phyloP scores from a whole-genome alignment of 805 yeast genomes.

The Kodamaea jinghongensis region DNA sequence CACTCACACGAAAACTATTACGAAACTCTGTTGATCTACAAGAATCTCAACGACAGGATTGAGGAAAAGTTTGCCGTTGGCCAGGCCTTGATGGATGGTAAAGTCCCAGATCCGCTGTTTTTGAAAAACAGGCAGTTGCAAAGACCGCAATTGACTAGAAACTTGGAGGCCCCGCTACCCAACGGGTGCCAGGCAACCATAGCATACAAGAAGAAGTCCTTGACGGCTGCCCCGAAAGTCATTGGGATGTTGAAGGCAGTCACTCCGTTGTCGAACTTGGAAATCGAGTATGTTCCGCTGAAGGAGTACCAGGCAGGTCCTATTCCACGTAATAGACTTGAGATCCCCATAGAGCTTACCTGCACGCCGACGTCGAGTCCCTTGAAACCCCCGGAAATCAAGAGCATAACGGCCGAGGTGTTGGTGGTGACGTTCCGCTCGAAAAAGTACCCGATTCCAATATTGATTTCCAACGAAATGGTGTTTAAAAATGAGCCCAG shows the following conservation, averaged over 20 bases:
- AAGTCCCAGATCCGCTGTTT: slow-evolving; percentile 1
- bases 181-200: no score
- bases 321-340: slow-evolving; percentile 9
- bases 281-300: slow-evolving; percentile 12
- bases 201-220: slow-evolving; percentile 20
- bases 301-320: slow-evolving; percentile 12
- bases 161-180: neutral
- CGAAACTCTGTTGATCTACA: slow-evolving; percentile 16
- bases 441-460: slow-evolving; percentile 34
- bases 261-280: slow-evolving; percentile 15
- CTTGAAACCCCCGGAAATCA: slow-evolving; percentile 23
- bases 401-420: slow-evolving; percentile 24
- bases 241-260: slow-evolving; percentile 21
- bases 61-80: slow-evolving; percentile 17
- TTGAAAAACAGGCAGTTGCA: slow-evolving; percentile 3
- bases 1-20: slow-evolving; percentile 8
- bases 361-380: slow-evolving; percentile 9
- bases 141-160: neutral
- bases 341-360: slow-evolving; percentile 16
- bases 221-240: slow-evolving; percentile 20
- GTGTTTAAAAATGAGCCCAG: slow-evolving; percentile 21
- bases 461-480: slow-evolving; percentile 35
- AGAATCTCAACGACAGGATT: slow-evolving; percentile 16
- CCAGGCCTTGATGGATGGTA: slow-evolving; percentile 10
- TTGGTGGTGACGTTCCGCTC: slow-evolving; percentile 32